Base-by-base conservation (phyloP, 208 protist species). In the Leishmania braziliensis region DNA sequence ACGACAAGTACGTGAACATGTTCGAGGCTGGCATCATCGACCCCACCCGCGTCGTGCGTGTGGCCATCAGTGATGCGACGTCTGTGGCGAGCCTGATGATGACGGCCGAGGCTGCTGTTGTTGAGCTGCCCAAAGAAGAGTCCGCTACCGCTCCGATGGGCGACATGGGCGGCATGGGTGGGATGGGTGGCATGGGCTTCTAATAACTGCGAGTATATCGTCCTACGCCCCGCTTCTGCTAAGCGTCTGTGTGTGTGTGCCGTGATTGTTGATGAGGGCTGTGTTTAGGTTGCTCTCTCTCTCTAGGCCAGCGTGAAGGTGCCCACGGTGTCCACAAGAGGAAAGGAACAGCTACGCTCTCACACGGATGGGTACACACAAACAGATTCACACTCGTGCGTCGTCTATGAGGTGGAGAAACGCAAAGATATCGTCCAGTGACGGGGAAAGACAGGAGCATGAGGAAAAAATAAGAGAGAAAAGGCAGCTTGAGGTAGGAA, bases 11-110 rank as follows among this genome's bases (percentile, higher is more conserved):
- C 90, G 92, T 95, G 83, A 96, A 99, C 93, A 99, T 99, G 98
- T 93, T 99, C 85, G 86, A 99, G 66, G 93, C 95, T 18, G 99
- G 99, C 86, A 99, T 99, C 86, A 99, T 99, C 87, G 99, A 99
- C 92, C 99, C 99, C 76, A 98, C 98, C 71, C 99, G 99, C 91
- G 99, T 99, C n/a, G 99, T 99, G 76, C 91, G 96, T 74, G 98
- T 99, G 26, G 99, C 99, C 26, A 89, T 99, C 46, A 88, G 94
- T 54, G 98, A 99, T 83, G 98, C 99, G 51, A 90, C 98, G 20
- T 98, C 92, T 65, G 98, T 99, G 29, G 97, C 99, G 6, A 97
- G 98, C 43, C 92, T 99, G 39, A 99, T 99, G 98, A 99, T 98
- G 83, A 99, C 99, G 5, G 98, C 98, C 43, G 73, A 84, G 85